These are phyloP conservation scores for Avicennia marina DNA, from an alignment of 257 asterid species.

Conservation along the genomic window DNA sequence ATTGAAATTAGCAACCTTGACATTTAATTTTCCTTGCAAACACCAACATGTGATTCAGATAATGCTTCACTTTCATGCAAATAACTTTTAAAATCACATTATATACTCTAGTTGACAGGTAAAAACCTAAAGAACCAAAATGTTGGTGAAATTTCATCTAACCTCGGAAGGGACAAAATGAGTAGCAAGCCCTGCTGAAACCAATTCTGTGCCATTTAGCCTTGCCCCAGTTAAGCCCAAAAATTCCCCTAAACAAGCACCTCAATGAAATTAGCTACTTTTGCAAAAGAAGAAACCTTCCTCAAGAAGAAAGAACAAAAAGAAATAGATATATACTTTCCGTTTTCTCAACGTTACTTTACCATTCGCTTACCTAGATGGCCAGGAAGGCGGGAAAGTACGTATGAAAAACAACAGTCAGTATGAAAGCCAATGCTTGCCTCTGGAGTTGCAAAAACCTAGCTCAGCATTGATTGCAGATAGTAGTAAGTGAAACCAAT, in stretches of 20 bases:
- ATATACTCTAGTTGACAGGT: too few species aligned
- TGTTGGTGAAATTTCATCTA: slow-evolving; percentile 8
- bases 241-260: slow-evolving; percentile 61
- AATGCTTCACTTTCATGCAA: too few species aligned
- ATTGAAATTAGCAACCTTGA: too few species aligned
- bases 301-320: neutral
- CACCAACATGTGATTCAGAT: too few species aligned
- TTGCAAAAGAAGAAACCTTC: slow-evolving; percentile 1
- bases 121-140: neutral
- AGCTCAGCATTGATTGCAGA: slow-evolving; percentile 7
- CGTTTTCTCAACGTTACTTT: too few species aligned
- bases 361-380: slow-evolving; percentile 58
- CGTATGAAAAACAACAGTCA: slow-evolving; percentile 92
- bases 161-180: slow-evolving; percentile 91
- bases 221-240: slow-evolving; percentile 88
- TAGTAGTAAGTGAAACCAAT: neutral
- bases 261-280: slow-evolving; percentile 15
- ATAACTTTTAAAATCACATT: too few species aligned
- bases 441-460: slow-evolving; percentile 96
- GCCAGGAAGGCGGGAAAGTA: slow-evolving; percentile 74
- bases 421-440: slow-evolving; percentile 92
- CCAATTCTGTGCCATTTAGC: slow-evolving; percentile 76
- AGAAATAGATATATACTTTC: neutral
- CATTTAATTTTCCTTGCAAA: too few species aligned
- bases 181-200: slow-evolving; percentile 86